A percentile compares a stretch with the other conserved stretches of the same genome.
phyloP scores from a whole-genome alignment of 192 early-diverging fungal genomes.

The Cladochytrium replicatum region DNA sequence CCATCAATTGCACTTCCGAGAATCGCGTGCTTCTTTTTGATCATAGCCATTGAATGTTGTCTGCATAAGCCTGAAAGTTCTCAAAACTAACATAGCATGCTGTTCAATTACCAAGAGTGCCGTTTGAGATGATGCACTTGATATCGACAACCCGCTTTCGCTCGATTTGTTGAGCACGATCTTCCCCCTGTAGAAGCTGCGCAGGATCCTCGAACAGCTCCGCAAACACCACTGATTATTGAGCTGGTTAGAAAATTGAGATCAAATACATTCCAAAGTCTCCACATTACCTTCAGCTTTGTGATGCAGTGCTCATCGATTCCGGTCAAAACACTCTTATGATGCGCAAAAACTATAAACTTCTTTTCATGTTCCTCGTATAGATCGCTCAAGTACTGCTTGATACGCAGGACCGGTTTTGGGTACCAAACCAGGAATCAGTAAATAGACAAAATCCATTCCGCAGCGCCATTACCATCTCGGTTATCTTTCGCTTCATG shows the following conservation, averaged over 20 bases:
- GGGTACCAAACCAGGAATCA: no score
- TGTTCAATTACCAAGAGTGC: conserved; percentile 31
- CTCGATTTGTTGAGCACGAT: conserved; percentile 38
- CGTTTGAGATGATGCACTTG: conserved; percentile 34
- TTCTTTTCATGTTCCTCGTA: conserved; percentile 26
- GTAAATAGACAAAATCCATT: no score
- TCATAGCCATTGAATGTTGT: conserved; percentile 35
- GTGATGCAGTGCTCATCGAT: conserved; percentile 3
- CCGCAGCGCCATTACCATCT: no score
- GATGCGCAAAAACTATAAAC: conserved; percentile 42
- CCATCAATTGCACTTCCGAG: conserved; percentile 22
- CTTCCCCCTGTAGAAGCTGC: conserved; percentile 36
- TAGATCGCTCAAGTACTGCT: conserved; percentile 29
- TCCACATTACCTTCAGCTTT: conserved; percentile 14
- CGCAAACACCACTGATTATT: conserved; percentile 32
- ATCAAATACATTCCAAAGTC: conserved; percentile 2
- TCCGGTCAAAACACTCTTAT: conserved; percentile 20
- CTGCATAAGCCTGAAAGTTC: conserved; percentile 8
- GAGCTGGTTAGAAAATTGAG: conserved; percentile 3
- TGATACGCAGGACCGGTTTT: no score
- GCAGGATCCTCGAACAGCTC: conserved; percentile 45
- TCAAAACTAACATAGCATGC: no score
- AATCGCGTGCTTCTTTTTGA: conserved; percentile 24
- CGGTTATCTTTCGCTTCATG: no score
- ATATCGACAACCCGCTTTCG: conserved; percentile 26